phyloP scores from a whole-genome alignment of 2,329 filamentous ascomycete species.

The Coleophoma crateriformis region DNA sequence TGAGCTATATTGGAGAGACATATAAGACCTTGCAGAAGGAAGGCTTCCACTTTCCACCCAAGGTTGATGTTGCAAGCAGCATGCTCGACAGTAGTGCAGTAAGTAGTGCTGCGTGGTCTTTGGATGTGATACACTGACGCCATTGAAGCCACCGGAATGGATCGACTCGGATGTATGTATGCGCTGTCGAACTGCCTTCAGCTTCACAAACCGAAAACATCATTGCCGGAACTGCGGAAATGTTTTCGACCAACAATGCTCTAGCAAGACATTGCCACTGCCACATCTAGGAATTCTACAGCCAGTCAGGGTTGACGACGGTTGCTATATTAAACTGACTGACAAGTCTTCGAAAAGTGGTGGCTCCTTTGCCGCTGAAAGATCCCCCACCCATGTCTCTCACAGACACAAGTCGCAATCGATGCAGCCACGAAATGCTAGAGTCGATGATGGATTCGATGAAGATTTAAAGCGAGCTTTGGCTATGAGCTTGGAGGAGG shows the following conservation, averaged over 20 bases:
- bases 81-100: constrained; percentile 97
- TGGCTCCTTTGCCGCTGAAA: constrained; percentile 31
- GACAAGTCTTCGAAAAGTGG: constrained; percentile 55
- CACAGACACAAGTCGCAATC: constrained; percentile 61
- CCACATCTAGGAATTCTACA: constrained; percentile 91
- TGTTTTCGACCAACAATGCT: constrained; percentile 94
- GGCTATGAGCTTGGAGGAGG: constrained; percentile 95
- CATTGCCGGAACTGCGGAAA: constrained; percentile 98
- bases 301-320: constrained; percentile 90
- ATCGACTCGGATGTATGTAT: constrained; percentile 97
- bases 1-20: constrained; percentile 82
- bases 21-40: constrained; percentile 79
- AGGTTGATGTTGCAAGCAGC: constrained; percentile 80
- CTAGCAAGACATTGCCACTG: constrained; percentile 78
- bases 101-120: constrained; percentile 32
- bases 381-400: constrained; percentile 38
- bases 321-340: constrained; percentile 85
- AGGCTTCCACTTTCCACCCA: constrained; percentile 85
- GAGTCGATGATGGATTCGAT: constrained; percentile 87
- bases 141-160: constrained; percentile 82
- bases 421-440: constrained; percentile 87
- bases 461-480: constrained; percentile 90
- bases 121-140: constrained; percentile 4
- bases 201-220: constrained; percentile 97
- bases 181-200: constrained; percentile 92